Evolutionary conservation across 805 yeast genomes (phyloP).

Genomic region (Martiniozyma abietophila): DNA sequence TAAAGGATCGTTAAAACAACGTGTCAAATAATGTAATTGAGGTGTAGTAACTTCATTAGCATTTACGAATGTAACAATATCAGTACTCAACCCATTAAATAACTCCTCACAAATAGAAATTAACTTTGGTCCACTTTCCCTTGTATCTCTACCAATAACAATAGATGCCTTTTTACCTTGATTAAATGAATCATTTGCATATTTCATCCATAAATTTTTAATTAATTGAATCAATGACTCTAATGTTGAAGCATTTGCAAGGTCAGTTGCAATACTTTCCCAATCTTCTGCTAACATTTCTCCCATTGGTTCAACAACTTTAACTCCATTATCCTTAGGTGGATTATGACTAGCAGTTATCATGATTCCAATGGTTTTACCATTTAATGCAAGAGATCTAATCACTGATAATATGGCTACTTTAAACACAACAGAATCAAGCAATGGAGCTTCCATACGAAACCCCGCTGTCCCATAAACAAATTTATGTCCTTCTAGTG

Average conservation of each 20-base stretch:
- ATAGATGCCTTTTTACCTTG: constrained; percentile 32
- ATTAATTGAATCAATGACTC: constrained; percentile 30
- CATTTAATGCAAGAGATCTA: constrained; percentile 57
- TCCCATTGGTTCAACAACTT: constrained; percentile 89
- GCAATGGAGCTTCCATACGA: constrained; percentile 56
- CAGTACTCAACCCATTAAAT: constrained; percentile 31
- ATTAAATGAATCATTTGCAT: too few relatives aligned
- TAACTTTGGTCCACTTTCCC: constrained; percentile 72
- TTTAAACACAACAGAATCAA: constrained; percentile 77
- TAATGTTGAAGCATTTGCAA: constrained; percentile 60
- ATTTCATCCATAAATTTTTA: constrained; percentile 25
- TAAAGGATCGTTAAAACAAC: constrained; percentile 53
- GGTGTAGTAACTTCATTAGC: constrained; percentile 83
- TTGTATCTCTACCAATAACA: constrained; percentile 77
- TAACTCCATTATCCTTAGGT: constrained; percentile 85
- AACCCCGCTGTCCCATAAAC: constrained; percentile 98
- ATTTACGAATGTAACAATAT: constrained; percentile 36
- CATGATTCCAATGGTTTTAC: constrained; percentile 85
- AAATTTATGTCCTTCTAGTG: constrained; percentile 36
- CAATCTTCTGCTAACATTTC: constrained; percentile 78
- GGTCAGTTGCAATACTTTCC: constrained; percentile 72
- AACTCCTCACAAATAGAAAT: constrained; percentile 34
- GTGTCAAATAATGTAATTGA: constrained; percentile 80
- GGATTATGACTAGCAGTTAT: constrained; percentile 95
- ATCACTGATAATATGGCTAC: constrained; percentile 77